Evolutionary conservation across 2,329 filamentous ascomycete species (phyloP).

Genomic region (Diaporthe caulivora): DNA sequence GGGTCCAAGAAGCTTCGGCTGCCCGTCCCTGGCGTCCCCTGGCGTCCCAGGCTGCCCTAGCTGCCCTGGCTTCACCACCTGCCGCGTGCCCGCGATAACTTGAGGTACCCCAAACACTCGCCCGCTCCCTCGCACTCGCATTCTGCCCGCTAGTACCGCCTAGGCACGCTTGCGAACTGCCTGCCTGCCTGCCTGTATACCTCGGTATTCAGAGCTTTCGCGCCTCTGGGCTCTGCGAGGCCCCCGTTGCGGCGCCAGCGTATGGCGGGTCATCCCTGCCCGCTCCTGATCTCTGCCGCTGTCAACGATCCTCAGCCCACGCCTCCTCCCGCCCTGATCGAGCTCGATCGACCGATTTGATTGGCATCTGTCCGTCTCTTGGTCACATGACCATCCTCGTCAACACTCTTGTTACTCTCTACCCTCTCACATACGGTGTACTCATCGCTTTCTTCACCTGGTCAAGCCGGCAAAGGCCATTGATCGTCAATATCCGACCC

Average conservation of each 20-base stretch:
- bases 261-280: conserved; percentile 15
- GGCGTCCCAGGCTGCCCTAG: neutral
- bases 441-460: neutral
- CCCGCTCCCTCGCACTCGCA: conserved; percentile 13
- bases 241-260: conserved; percentile 13
- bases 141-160: neutral
- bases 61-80: too few species aligned
- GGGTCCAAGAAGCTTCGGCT: conserved; percentile 24
- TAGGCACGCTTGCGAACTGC: neutral
- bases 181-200: neutral
- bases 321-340: conserved; percentile 27
- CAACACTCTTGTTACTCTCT: neutral
- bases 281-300: conserved; percentile 32
- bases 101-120: conserved; percentile 11
- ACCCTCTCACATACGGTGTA: neutral
- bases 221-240: conserved; percentile 21
- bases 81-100: conserved; percentile 12
- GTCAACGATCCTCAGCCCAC: conserved; percentile 32
- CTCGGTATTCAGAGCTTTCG: neutral
- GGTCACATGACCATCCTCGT: conserved; percentile 19
- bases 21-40: too few species aligned
- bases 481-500: conserved; percentile 17
- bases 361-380: neutral
- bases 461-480: neutral
- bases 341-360: conserved; percentile 33